A percentile compares a stretch with the other conserved stretches of the same genome.
These are phyloP conservation scores for Drechmeria coniospora DNA, from an alignment of 2,329 filamentous ascomycete genomes.

Conservation along the genomic window DNA sequence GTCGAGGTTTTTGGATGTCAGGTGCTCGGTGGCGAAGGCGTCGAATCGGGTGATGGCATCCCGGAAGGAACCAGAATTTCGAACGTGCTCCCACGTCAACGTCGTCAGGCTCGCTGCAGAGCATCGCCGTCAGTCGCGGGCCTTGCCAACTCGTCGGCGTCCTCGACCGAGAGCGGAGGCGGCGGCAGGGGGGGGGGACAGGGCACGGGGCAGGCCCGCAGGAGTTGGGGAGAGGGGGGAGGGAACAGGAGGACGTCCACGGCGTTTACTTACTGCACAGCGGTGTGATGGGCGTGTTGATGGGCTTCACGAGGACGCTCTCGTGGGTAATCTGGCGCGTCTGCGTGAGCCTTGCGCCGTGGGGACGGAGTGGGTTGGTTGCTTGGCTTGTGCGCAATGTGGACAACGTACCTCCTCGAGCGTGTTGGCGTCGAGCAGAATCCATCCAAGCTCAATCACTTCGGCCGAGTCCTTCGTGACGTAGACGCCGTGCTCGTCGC, in stretches of 20 bases:
- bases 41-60: conserved; percentile 95
- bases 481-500: conserved; percentile 97
- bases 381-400: conserved; percentile 4
- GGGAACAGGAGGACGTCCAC: conserved; percentile 6
- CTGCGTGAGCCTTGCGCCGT: too few species aligned
- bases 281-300: conserved; percentile 97
- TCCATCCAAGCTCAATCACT: conserved; percentile 98
- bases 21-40: conserved; percentile 79
- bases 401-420: conserved; percentile 67
- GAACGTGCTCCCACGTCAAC: conserved; percentile 96
- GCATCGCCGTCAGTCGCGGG: conserved; percentile 4
- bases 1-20: conserved; percentile 80
- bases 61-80: conserved; percentile 90
- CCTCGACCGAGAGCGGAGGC: too few species aligned
- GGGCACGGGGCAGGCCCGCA: too few species aligned
- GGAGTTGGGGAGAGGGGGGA: conserved; percentile 2
- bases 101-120: conserved; percentile 81
- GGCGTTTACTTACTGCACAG: conserved; percentile 74
- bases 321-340: conserved; percentile 87
- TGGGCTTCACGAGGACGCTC: conserved; percentile 91
- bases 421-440: conserved; percentile 78
- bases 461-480: conserved; percentile 98
- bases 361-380: too few species aligned
- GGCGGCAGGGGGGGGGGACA: too few species aligned
- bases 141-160: too few species aligned